Percentiles rank a stretch among this genome's conserved stretches.
phyloP scores from a whole-genome alignment of 2,329 filamentous ascomycete genomes.

The Xylariaceae sp. region DNA sequence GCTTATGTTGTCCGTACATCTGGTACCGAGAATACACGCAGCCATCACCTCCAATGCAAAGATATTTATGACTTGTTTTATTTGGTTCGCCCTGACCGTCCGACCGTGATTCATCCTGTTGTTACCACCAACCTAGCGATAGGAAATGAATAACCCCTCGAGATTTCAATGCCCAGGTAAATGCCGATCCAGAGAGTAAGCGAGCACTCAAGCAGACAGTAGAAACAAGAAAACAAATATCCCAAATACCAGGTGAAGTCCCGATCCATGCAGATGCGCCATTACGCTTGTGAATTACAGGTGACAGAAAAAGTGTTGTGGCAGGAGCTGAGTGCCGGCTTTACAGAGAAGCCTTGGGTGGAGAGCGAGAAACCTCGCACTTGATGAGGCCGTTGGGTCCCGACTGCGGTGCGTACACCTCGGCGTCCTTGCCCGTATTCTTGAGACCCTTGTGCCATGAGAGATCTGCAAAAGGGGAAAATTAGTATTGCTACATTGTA shows the following conservation, averaged over 20 bases:
- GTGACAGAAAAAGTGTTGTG: slow-evolving; percentile 7
- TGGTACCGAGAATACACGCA: too few relatives aligned
- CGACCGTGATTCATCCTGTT: too few relatives aligned
- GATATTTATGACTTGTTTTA: too few relatives aligned
- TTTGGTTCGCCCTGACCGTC: too few relatives aligned
- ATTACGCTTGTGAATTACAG: too few relatives aligned
- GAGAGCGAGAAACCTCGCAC: slow-evolving; percentile 77
- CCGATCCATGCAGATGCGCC: too few relatives aligned
- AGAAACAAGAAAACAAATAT: too few relatives aligned
- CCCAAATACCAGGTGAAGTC: too few relatives aligned
- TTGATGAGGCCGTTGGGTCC: slow-evolving; percentile 94
- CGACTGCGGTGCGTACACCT: slow-evolving; percentile 90
- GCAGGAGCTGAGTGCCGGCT: too few relatives aligned
- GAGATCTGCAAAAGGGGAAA: slow-evolving; percentile 55
- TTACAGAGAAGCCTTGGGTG: too few relatives aligned
- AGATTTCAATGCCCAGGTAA: slow-evolving; percentile 8
- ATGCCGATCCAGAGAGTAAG: slow-evolving; percentile 5
- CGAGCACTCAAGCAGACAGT: neutral
- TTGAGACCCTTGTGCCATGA: slow-evolving; percentile 94
- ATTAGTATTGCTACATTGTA: slow-evolving; percentile 1
- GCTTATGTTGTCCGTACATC: too few relatives aligned
- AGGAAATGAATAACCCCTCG: slow-evolving; percentile 5
- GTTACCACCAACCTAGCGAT: neutral
- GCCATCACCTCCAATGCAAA: too few relatives aligned
- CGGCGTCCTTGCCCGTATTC: slow-evolving; percentile 92